Evolutionary conservation across 176 grass and related monocot genomes (phyloP), one percentile per base, ranked within the genome.

Genomic region (Carex kokanica): DNA sequence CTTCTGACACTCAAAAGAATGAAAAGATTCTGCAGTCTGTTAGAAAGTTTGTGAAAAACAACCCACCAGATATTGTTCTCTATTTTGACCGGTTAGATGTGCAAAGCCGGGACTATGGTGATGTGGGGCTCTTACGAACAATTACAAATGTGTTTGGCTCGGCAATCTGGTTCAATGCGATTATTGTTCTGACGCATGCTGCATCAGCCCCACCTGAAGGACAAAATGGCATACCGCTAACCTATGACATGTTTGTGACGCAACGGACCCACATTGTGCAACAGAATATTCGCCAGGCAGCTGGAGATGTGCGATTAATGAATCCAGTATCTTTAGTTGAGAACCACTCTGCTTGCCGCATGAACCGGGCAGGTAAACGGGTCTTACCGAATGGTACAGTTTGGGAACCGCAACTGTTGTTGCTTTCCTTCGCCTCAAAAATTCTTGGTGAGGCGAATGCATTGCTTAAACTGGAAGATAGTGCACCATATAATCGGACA

Each of bases 241-340:
- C 92, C 81, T 98, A 98, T 88, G 96, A 98, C 74, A 98, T 93
- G 91, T 98, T 98, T 81, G 89, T 95, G 79, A 93, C 93, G 38
- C 96, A 98, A 68, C 79, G 96, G 60, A 93, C 93, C 78, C 93
- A 98, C 86, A 91, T 98, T 54, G 91, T 99, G 68, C 93, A 99
- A 78, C 96, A 99, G 90, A 90, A 93, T 84, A 99, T 99, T 82
- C 90, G 93, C 57, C 93, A 95, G 84, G 92, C 93, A 67, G 93
- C 96, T 9, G 88, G 91, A 24, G 93, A 99, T 86, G 86, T 95
- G 36, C 90, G 91, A 55, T 88, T 99, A 25, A 95, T 99, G 96
- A 99, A 99, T 74, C 96, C 96, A 4, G 93, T 99, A 38, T 90
- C 92, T 59, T 60, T 99, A 56, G 96, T 95, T 54, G 96, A 99